These are phyloP conservation scores for Dryas integrifolia DNA, from an alignment of 331 rosid genomes.

Conservation along the genomic window DNA sequence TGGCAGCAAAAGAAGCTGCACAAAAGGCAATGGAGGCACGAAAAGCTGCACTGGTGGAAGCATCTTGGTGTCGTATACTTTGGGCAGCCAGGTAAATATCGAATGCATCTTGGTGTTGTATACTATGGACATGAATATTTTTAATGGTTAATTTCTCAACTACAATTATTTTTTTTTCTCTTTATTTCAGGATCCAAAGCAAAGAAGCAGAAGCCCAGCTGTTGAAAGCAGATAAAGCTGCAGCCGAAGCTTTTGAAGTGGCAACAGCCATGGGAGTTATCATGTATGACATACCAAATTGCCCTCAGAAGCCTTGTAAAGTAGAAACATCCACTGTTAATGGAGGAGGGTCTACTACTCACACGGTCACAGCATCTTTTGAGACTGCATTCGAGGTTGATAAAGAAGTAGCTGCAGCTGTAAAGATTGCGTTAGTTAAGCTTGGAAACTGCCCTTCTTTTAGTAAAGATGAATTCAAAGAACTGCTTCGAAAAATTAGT, in stretches of 20 bases:
- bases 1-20: constrained; percentile 91
- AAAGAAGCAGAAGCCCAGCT: constrained; percentile 70
- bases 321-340: constrained; percentile 54
- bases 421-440: constrained; percentile 64
- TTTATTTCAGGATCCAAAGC: constrained; percentile 63
- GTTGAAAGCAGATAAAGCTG: constrained; percentile 59
- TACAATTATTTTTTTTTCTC: not conserved
- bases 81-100: constrained; percentile 65
- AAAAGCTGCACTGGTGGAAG: constrained; percentile 85
- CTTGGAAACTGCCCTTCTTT: constrained; percentile 75
- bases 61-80: constrained; percentile 94
- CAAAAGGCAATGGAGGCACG: constrained; percentile 76
- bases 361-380: constrained; percentile 76
- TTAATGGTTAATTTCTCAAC: constrained; percentile 6
- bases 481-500: constrained; percentile 67
- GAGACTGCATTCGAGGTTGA: constrained; percentile 94
- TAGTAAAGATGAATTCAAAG: constrained; percentile 64
- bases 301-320: constrained; percentile 61
- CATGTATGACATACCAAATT: constrained; percentile 79
- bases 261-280: constrained; percentile 79
- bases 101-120: not conserved
- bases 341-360: constrained; percentile 62
- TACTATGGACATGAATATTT: not conserved
- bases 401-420: constrained; percentile 88
- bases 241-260: constrained; percentile 74